Evolutionary conservation across 345 rosid genomes (phyloP), one percentile per base, ranked within the genome.

Genomic region (Adansonia digitata): DNA sequence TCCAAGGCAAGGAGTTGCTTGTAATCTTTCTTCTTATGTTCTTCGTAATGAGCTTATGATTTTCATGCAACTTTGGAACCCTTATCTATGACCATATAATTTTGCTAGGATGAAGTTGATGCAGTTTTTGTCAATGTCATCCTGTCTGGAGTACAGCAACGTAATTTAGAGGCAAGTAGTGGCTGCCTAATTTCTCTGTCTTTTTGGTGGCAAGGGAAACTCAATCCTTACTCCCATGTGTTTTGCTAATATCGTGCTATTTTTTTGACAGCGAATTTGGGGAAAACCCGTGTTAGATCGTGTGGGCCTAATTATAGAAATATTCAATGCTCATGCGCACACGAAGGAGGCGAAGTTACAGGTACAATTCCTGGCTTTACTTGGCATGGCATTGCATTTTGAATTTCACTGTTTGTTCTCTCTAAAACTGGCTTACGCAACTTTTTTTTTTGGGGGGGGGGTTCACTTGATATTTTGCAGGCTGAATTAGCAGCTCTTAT

Each of bases 271-370:
- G 98, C 73, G 90, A 56, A 68, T 73, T 45, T 94, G 92, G 98
- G 92, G 49, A 11, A 94, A 80, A 79, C 97, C 98, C 26, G 97
- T 92, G 46, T 74, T 92, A 45, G 98, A 94, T 72, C 94, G 98
- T 51, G 94, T 94, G 62, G 97, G 95, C 34, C 94, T 94, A 75
- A 94, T 94, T 69, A 91, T 94, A 48, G 98, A 91, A 84, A 94
- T 92, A 84, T 94, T 94, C 72, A 92, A 91, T 85, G 97, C 97
- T 56, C 98, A 92, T 88, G 98, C 98, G 4, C 94, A 91, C 72
- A 85, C 98, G 0, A 92, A 88, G 73, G 97, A 94, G 88, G 98
- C 95, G 17, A 92, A 91, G 82, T 84, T 94, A 10, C 98, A 94
- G 97, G 98, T 94, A 66, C n/a, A 18, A 65, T 78, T 73, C 56